A percentile compares a stretch with the other conserved stretches of the same genome.
Evolutionary conservation across 2,329 filamentous ascomycete species (phyloP).

Genomic region (Daldinia sp.): DNA sequence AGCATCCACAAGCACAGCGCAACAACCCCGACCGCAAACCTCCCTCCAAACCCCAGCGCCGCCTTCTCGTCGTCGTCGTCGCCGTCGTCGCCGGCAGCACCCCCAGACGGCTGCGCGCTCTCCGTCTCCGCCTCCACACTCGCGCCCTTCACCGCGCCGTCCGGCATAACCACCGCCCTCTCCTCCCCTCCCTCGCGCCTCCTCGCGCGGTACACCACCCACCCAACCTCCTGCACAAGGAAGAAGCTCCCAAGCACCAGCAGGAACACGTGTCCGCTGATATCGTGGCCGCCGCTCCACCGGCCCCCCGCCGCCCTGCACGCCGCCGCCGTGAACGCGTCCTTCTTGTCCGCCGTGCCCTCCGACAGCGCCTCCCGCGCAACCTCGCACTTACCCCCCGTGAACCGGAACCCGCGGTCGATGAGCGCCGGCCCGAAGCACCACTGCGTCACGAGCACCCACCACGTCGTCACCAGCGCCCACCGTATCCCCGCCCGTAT

Average conservation of each 20-base stretch:
- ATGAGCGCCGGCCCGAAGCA: conserved; percentile 92
- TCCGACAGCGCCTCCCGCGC: conserved; percentile 61
- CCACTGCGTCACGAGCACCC: conserved; percentile 94
- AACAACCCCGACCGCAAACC: conserved; percentile 73
- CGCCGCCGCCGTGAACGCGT: conserved; percentile 77
- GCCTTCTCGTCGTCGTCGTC: conserved; percentile 45
- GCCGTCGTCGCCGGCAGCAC: conserved; percentile 41
- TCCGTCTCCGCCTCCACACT: conserved; percentile 59
- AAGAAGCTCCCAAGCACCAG: conserved; percentile 87
- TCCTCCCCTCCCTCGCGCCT: conserved; percentile 76
- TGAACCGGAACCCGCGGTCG: conserved; percentile 88
- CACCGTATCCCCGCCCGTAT: conserved; percentile 72
- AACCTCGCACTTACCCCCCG: conserved; percentile 84
- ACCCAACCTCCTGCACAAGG: conserved; percentile 82
- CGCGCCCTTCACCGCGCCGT: conserved; percentile 74
- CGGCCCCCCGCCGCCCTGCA: conserved; percentile 85
- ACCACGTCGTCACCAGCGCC: conserved; percentile 77
- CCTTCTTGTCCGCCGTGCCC: conserved; percentile 60
- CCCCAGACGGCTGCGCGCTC: conserved; percentile 20
- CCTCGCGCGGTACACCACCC: conserved; percentile 62
- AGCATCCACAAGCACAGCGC: conserved; percentile 92
- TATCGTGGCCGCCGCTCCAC: conserved; percentile 96
- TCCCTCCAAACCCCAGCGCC: conserved; percentile 60
- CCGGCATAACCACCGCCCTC: conserved; percentile 72
- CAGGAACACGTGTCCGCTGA: conserved; percentile 94